Evolutionary conservation across 768 basidiomycete genomes (phyloP), one percentile per base, ranked within the genome.

Genomic region (Leccinum broughii): DNA sequence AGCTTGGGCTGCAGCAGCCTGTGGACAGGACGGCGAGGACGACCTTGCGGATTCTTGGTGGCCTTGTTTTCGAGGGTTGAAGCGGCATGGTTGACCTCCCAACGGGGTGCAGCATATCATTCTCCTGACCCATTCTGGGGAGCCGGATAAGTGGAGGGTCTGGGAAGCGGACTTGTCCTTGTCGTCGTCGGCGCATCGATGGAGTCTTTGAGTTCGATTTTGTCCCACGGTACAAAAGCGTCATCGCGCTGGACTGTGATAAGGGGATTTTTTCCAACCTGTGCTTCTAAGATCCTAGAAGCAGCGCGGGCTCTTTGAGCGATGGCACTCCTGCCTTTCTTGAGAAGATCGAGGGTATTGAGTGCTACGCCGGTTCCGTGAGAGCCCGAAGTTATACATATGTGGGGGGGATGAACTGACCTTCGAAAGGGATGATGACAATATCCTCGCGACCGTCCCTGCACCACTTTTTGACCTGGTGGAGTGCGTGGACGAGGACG

Each of bases 321-420:
- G 11, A 93, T 81, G 0, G 84, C 76, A 28, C 81, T 89, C 0
- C 87, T 86, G 1, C 94, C 94, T 71, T 96, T 97, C 82, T 97
- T 97, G 68, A 96, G 83, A 2, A 95, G 77, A 70, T 97, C 95
- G 3, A 97, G 82, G 0, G 94, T 95, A 68, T 94, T 95, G 28
- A 97, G 81, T 9, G 90, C 94, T 95, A 71, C 26, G 54, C 24
- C 26, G 48, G 26, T 34, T 34, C 50, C 15, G 24, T 65, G 62
- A 67, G 66, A 37, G 53, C 5, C 41, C 53, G 54, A 59, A 55
- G 11, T 28, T 6, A 26, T 20, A 17, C 41, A 9, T 17, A 37
- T 26, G 41, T 46, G 32, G 61, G 34, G 2, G 7, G 37, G 28
- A 28, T 10, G 24, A 2, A 77, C 82, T 54, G 62, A 94, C 94